Evolutionary conservation across 176 grass and related monocot genomes (phyloP), one percentile per base, ranked within the genome.

Genomic region (Cocos nucifera): DNA sequence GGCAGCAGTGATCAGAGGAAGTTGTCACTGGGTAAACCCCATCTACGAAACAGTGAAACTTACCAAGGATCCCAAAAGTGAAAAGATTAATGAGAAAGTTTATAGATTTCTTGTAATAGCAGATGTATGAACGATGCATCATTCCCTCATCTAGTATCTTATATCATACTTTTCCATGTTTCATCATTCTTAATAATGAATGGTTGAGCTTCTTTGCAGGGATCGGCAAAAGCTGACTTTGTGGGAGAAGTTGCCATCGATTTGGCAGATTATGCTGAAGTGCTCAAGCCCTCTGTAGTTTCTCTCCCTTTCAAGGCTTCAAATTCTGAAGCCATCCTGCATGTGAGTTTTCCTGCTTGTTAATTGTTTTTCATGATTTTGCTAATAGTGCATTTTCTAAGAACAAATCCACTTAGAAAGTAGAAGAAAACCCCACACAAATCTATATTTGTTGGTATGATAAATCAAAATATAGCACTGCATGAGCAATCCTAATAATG

Each of bases 91-190:
- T 51, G 94, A 92, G 66, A 98, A 93, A 78, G 74, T 79, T 65
- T 98, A 93, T 63, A 81, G 86, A 20, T 89, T 98, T 69, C 66
- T 86, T 50, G 72, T 98, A 71, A 83, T 78, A 15, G 75, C 83
- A 24, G 62, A 81, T 30, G 94, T 98, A 62, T 61, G 84, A 61
- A 77, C 19, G 17, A 61, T 72, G 9, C 35, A 44, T 44, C 35
- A 9, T 44, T 71, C 19, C 44, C 2, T 44, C 2, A 44, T 44
- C 35, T 44, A 6, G 2, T 44, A 44, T 44, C 35, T 14, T 14
- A 44, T 14, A 44, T 14, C 10, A 14, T 12, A 22, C n/a, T 25
- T 32, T 19, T n/a, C 0, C 15, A 35, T 4, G 27, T 24, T 4
- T 6, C 15, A 24, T 25, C n/a, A 12, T 20, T 0, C 4, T 9